Conservation (phyloP, 805 yeast genomes). For the Schizosaccharomyces osmophilus region DNA sequence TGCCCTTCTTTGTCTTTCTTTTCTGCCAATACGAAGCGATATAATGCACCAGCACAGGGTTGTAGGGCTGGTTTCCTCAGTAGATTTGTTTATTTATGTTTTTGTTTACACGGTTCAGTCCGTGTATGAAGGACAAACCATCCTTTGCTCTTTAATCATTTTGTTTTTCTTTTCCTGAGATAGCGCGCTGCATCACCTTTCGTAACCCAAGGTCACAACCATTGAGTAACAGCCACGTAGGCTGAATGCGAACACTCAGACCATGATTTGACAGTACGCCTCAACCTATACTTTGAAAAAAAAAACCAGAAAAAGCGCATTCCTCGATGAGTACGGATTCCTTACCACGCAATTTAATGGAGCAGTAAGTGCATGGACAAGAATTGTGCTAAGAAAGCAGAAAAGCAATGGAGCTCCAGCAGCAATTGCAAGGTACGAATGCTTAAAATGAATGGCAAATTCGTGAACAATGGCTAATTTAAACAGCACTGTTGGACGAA, state of each 20-base stretch:
- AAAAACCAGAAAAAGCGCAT: not conserved
- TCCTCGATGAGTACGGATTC: not conserved
- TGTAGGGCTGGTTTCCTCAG: too few relatives aligned
- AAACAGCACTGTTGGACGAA: not conserved
- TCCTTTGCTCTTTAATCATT: too few relatives aligned
- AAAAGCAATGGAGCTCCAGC: not conserved
- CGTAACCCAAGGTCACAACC: too few relatives aligned
- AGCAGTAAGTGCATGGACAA: not conserved
- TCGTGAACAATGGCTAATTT: not conserved
- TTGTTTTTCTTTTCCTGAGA: too few relatives aligned
- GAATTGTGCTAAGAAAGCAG: not conserved
- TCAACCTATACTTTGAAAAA: not conserved
- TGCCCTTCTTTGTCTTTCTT: too few relatives aligned
- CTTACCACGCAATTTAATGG: not conserved
- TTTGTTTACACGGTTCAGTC: too few relatives aligned
- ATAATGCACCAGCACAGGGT: too few relatives aligned
- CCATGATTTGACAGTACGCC: not conserved
- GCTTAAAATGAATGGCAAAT: not conserved
- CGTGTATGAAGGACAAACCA: too few relatives aligned
- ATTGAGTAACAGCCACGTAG: not conserved
- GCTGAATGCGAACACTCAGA: not conserved
- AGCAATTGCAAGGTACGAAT: not conserved
- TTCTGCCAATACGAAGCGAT: too few relatives aligned
- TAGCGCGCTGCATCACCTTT: too few relatives aligned
- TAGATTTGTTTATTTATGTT: too few relatives aligned